Conservation (phyloP, 495 filamentous ascomycete genomes). For the Immersiella caudata region DNA sequence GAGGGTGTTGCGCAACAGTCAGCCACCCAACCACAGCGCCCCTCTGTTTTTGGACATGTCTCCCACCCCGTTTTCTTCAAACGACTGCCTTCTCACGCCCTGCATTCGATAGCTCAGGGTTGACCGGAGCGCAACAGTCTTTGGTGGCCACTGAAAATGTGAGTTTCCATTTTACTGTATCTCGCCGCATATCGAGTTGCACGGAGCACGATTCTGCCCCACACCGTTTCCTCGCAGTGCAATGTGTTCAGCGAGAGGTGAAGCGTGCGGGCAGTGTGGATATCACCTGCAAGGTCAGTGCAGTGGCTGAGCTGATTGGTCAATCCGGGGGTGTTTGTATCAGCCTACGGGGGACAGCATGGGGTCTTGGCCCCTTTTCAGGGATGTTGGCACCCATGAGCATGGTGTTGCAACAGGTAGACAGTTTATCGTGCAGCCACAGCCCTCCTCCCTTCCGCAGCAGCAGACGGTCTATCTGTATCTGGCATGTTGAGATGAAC, state of each 20-base stretch:
- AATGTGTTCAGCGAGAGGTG: no score
- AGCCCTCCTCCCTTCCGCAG: not conserved
- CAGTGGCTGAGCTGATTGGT: constrained; percentile 1
- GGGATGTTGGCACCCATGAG: not conserved
- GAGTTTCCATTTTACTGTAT: no score
- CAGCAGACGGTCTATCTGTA: not conserved
- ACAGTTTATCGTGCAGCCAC: constrained; percentile 1
- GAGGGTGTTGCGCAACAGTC: constrained; percentile 1
- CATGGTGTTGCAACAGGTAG: constrained; percentile 7
- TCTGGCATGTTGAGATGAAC: no score
- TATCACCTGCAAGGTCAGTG: not conserved
- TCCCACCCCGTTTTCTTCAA: not conserved
- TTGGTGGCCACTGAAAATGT: no score
- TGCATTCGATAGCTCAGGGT: not conserved
- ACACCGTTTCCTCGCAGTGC: no score
- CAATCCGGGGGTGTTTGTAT: not conserved
- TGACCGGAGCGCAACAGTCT: not conserved
- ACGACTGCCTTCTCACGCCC: not conserved
- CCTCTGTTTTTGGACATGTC: not conserved
- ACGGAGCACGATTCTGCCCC: no score
- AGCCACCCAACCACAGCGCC: not conserved
- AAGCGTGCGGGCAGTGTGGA: not conserved
- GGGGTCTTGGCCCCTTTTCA: constrained; percentile 1
- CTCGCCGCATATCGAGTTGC: no score
- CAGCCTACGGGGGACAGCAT: not conserved